These are phyloP conservation scores for Colletotrichum caudatum DNA, from an alignment of 2,329 filamentous ascomycete genomes.

Conservation along the genomic window DNA sequence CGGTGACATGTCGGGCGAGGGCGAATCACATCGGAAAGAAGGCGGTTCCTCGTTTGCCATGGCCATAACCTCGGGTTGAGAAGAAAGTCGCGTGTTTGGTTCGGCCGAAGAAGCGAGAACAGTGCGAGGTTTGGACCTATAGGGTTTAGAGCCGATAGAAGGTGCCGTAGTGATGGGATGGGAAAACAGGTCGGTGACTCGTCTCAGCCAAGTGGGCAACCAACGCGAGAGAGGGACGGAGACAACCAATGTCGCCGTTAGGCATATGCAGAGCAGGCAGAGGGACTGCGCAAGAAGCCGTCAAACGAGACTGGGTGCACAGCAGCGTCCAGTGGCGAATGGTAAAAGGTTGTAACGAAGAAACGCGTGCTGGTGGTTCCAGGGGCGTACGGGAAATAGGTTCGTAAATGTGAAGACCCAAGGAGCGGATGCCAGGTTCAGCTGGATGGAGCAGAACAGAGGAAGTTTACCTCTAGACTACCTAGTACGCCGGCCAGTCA, in stretches of 20 bases:
- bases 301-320: slow-evolving; percentile 30
- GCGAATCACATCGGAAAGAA: slow-evolving; percentile 67
- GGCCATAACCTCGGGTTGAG: slow-evolving; percentile 47
- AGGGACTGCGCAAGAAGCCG: neutral
- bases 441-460: slow-evolving; percentile 20
- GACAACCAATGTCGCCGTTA: slow-evolving; percentile 23
- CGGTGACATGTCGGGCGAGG: slow-evolving; percentile 73
- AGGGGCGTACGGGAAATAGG: slow-evolving; percentile 21
- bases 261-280: slow-evolving; percentile 9
- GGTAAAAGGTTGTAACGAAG: slow-evolving; percentile 11
- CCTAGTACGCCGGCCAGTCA: slow-evolving; percentile 25
- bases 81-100: slow-evolving; percentile 17
- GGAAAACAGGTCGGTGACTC: slow-evolving; percentile 21
- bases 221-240: slow-evolving; percentile 5
- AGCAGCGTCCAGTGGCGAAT: slow-evolving; percentile 31
- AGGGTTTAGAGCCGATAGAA: neutral
- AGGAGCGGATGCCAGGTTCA: slow-evolving; percentile 15
- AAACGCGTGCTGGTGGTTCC: slow-evolving; percentile 28
- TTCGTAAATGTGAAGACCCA: slow-evolving; percentile 13
- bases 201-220: slow-evolving; percentile 23
- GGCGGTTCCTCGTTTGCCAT: slow-evolving; percentile 50
- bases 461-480: slow-evolving; percentile 33
- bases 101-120: slow-evolving; percentile 5
- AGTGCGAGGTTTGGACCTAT: neutral
- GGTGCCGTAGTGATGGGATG: slow-evolving; percentile 7